These are phyloP conservation scores for Isabelozyma heimii DNA, from an alignment of 805 yeast genomes.

Conservation along the genomic window DNA sequence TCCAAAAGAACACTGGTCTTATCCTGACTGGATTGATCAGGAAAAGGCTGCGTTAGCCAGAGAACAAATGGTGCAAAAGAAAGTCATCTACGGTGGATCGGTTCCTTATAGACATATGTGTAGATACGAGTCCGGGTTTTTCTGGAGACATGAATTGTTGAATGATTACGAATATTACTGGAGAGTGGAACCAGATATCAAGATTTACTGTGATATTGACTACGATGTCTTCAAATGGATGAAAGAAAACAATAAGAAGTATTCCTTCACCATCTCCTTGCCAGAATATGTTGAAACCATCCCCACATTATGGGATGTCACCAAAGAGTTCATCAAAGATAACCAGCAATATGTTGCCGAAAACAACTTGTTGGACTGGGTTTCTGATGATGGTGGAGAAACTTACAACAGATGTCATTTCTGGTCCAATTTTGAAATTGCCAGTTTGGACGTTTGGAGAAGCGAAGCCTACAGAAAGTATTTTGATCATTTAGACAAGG, in stretches of 20 bases:
- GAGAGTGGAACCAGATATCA: constrained; percentile 90
- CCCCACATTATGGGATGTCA: constrained; percentile 78
- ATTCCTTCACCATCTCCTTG: constrained; percentile 83
- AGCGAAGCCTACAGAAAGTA: constrained; percentile 65
- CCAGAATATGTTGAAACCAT: constrained; percentile 84
- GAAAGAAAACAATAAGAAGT: constrained; percentile 72
- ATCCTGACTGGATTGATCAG: constrained; percentile 79
- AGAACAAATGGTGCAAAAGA: constrained; percentile 49
- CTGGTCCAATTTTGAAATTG: constrained; percentile 91
- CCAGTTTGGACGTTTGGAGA: constrained; percentile 72
- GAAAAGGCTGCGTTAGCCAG: constrained; percentile 67
- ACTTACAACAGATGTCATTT: constrained; percentile 81
- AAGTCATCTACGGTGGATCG: constrained; percentile 72
- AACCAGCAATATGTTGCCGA: constrained; percentile 61
- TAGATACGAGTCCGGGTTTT: constrained; percentile 86
- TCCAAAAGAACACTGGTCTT: constrained; percentile 85
- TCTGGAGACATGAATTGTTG: constrained; percentile 74
- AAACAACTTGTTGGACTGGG: constrained; percentile 66
- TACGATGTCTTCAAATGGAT: constrained; percentile 84
- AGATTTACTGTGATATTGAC: constrained; percentile 77
- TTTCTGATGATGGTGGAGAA: constrained; percentile 65
- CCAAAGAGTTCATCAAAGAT: constrained; percentile 61
- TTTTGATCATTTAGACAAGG: constrained; percentile 70
- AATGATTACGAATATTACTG: constrained; percentile 85
- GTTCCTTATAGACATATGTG: constrained; percentile 90